Evolutionary conservation across 768 basidiomycete species (phyloP).

Genomic region (Psilocybe azurescens): DNA sequence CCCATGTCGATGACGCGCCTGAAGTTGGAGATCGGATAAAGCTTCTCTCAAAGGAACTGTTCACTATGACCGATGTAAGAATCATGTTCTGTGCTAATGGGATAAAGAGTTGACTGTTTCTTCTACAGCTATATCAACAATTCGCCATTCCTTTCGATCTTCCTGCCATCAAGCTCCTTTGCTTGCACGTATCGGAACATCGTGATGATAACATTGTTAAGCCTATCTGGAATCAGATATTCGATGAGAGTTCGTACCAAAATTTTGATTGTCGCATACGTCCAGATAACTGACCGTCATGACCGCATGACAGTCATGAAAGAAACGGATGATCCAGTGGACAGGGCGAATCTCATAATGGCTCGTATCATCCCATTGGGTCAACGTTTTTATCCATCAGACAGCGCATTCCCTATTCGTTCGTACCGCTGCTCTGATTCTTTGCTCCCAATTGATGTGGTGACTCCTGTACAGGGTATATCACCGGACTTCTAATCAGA

Average conservation of each 20-base stretch:
- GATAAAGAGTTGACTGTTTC: conserved; percentile 12
- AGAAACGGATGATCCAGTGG: conserved; percentile 57
- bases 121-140: conserved; percentile 76
- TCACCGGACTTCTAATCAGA: conserved; percentile 76
- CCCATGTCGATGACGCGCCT: conserved; percentile 63
- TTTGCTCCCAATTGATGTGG: conserved; percentile 1
- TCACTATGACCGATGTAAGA: conserved; percentile 85
- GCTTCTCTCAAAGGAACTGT: conserved; percentile 61
- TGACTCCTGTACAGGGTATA: conserved; percentile 60
- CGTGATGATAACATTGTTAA: conserved; percentile 81
- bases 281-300: conserved; percentile 4
- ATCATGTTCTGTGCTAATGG: not conserved
- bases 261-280: conserved; percentile 1
- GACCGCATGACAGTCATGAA: conserved; percentile 49
- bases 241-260: conserved; percentile 69
- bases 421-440: conserved; percentile 35
- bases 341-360: conserved; percentile 65
- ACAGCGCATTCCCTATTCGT: conserved; percentile 90
- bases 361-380: conserved; percentile 74
- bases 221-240: conserved; percentile 89
- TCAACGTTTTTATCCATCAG: conserved; percentile 89
- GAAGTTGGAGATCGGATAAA: conserved; percentile 69
- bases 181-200: conserved; percentile 93
- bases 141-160: conserved; percentile 90
- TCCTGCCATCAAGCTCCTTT: conserved; percentile 83